A percentile compares a stretch with the other conserved stretches of the same genome.
phyloP scores from a whole-genome alignment of 208 protist genomes.

The Acanthamoeba lenticulata region DNA sequence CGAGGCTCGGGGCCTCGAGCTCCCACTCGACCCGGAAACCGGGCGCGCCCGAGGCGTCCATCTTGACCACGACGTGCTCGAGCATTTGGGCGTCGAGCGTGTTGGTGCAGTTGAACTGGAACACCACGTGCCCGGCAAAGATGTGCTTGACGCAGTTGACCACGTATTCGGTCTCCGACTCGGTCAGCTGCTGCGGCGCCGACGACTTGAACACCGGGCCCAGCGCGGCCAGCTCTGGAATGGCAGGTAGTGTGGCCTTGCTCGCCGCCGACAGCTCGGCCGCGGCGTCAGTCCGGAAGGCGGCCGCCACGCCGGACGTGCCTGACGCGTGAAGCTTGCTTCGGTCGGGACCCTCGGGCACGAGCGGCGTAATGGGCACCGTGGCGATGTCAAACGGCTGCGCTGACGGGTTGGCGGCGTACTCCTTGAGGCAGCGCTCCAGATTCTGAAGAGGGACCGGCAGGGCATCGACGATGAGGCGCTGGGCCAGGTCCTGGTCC shows the following conservation, averaged over 20 bases:
- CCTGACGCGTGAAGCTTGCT: not conserved
- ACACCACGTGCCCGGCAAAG: slow-evolving; percentile 92
- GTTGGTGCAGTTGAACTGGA: slow-evolving; percentile 94
- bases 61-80: slow-evolving; percentile 89
- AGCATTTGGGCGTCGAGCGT: slow-evolving; percentile 93
- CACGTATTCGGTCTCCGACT: slow-evolving; percentile 97
- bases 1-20: no score
- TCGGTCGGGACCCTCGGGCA: no score
- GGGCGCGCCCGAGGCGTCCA: slow-evolving; percentile 70
- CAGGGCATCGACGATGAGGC: slow-evolving; percentile 23
- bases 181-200: slow-evolving; percentile 91
- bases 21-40: no score
- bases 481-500: slow-evolving; percentile 81
- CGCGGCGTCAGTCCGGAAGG: no score
- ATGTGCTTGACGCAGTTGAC: slow-evolving; percentile 95
- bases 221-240: slow-evolving; percentile 85
- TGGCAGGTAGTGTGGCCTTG: slow-evolving; percentile 68
- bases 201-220: slow-evolving; percentile 85
- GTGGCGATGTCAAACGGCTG: slow-evolving; percentile 66
- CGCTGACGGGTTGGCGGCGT: slow-evolving; percentile 9
- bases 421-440: slow-evolving; percentile 68
- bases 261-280: no score
- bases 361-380: not conserved
- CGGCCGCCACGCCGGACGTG: not conserved
- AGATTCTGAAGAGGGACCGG: slow-evolving; percentile 68